A percentile compares a stretch with the other conserved stretches of the same genome.
Evolutionary conservation across 83 land plant genomes (phyloP).

Genomic region (Thuja plicata): DNA sequence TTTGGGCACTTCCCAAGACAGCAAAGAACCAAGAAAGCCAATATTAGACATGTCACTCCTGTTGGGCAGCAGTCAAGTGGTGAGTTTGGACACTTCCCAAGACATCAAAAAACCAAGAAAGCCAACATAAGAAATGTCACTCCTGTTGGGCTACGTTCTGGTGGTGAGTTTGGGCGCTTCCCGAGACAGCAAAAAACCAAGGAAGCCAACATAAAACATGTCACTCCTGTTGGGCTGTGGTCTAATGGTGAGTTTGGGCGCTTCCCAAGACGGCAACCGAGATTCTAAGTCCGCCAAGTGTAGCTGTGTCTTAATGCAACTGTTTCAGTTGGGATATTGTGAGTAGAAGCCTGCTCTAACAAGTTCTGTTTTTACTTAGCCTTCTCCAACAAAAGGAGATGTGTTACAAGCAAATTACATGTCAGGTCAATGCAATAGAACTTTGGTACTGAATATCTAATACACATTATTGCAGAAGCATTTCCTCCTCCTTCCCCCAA

Average conservation of each 20-base stretch:
- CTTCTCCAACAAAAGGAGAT: background rate
- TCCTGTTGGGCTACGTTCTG: background rate
- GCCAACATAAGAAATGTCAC: background rate
- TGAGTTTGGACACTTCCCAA: background rate
- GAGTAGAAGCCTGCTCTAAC: background rate
- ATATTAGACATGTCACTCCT: background rate
- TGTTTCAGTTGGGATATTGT: too few species aligned
- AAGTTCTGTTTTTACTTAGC: background rate
- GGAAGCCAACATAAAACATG: background rate
- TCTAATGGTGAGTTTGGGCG: constrained; percentile 2
- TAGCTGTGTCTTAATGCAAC: background rate
- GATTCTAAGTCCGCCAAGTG: background rate
- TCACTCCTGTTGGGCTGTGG: background rate
- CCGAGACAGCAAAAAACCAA: background rate
- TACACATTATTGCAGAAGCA: background rate
- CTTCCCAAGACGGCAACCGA: background rate
- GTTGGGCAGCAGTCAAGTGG: background rate
- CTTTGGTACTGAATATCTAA: background rate
- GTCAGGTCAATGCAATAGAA: background rate
- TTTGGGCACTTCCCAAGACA: too few species aligned
- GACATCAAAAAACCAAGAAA: background rate
- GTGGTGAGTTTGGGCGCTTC: background rate
- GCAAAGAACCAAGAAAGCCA: too few species aligned
- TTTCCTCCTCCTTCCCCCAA: background rate
- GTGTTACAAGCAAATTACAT: background rate